A percentile compares a stretch with the other conserved stretches of the same genome.
These are phyloP conservation scores for Cladosporium sp. DNA, from an alignment of 2,329 filamentous ascomycete species.

Conservation along the genomic window DNA sequence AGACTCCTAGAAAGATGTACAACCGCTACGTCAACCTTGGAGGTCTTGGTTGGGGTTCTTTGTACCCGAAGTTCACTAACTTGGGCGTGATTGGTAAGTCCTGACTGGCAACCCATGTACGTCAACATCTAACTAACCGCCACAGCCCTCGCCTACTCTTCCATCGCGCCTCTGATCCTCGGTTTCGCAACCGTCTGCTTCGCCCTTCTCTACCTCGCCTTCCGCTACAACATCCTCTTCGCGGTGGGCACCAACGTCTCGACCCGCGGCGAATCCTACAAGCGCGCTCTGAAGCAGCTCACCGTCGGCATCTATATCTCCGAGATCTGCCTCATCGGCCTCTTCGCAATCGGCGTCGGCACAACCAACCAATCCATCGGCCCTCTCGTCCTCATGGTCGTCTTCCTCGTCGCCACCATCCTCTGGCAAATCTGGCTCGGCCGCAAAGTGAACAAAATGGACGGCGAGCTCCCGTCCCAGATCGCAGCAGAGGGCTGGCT, in stretches of 20 bases:
- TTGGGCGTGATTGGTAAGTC: constrained; percentile 31
- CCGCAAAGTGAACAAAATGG: constrained; percentile 26
- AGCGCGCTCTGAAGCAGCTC: constrained; percentile 39
- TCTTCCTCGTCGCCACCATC: constrained; percentile 35
- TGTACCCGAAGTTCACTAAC: constrained; percentile 39
- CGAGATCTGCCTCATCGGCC: constrained; percentile 40
- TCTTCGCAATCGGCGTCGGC: constrained; percentile 37
- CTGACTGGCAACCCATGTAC: neutral
- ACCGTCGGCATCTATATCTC: constrained; percentile 41
- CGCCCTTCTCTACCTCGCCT: constrained; percentile 40
- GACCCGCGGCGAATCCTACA: constrained; percentile 39
- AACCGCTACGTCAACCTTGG: constrained; percentile 36
- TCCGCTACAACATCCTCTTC: constrained; percentile 45
- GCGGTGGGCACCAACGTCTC: constrained; percentile 39
- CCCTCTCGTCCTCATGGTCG: constrained; percentile 36
- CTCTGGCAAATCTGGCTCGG: constrained; percentile 35
- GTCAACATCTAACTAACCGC: neutral
- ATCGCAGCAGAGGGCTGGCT: neutral
- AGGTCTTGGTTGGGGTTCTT: constrained; percentile 37
- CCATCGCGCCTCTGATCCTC: constrained; percentile 41
- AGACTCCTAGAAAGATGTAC: constrained; percentile 40
- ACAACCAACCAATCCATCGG: constrained; percentile 29
- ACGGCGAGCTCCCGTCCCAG: neutral
- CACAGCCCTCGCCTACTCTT: constrained; percentile 38
- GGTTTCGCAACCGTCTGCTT: constrained; percentile 40